Percentiles rank a stretch among this genome's conserved stretches.
Conservation (phyloP, 208 protist species). For the Phytomonas sp. region DNA sequence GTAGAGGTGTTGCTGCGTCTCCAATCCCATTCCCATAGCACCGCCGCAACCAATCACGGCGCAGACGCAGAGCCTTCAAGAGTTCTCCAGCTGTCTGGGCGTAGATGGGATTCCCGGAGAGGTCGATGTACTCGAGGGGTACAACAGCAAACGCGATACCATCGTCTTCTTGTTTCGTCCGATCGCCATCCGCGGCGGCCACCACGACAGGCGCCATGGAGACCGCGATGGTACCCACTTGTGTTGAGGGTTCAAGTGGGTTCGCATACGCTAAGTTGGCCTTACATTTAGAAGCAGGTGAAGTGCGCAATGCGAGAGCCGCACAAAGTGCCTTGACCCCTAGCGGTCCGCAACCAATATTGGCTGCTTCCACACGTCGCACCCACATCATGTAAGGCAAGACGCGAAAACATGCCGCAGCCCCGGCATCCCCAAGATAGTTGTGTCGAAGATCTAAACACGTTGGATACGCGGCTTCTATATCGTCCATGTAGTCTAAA, state of each 20-base stretch:
- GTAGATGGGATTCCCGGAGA: constrained; percentile 34
- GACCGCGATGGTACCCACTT: background rate
- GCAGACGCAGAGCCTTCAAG: constrained; percentile 17
- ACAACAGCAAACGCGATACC: constrained; percentile 4
- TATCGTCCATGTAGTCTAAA: constrained; percentile 26
- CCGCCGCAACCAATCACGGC: background rate
- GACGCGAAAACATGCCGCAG: constrained; percentile 51
- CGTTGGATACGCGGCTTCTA: background rate
- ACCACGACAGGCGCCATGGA: background rate
- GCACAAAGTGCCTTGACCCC: constrained; percentile 21
- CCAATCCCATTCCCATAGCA: background rate
- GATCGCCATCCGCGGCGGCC: background rate
- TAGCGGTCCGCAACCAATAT: constrained; percentile 34
- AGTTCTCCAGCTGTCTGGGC: constrained; percentile 25
- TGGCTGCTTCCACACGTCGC: constrained; percentile 29
- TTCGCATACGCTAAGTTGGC: background rate
- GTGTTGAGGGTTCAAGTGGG: background rate
- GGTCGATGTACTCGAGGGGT: constrained; percentile 24
- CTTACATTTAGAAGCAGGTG: background rate
- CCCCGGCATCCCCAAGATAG: constrained; percentile 61
- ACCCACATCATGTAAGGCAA: constrained; percentile 64
- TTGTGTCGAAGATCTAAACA: constrained; percentile 27
- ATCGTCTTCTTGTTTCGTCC: background rate
- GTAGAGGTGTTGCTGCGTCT: background rate
- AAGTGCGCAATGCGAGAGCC: constrained; percentile 10